Percentiles rank a stretch among this genome's conserved stretches.
Evolutionary conservation across 2,329 filamentous ascomycete genomes (phyloP).

Genomic region (Gnomoniopsis sp.): DNA sequence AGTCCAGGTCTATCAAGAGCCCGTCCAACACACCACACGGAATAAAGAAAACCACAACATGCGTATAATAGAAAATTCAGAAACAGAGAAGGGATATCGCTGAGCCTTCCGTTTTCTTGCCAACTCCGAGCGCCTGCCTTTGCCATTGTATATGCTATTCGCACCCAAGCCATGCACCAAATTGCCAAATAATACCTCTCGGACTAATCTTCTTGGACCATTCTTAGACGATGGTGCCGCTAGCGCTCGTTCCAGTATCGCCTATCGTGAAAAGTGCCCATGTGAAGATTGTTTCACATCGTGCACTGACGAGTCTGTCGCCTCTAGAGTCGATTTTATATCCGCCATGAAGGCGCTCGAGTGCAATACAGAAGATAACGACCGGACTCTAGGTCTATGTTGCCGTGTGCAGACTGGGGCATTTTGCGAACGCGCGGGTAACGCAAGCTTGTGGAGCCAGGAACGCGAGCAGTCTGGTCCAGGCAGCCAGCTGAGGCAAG

Average conservation of each 20-base stretch:
- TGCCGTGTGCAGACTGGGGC: no score
- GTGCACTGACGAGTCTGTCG: no score
- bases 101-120: not conserved
- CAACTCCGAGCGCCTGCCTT: slow-evolving; percentile 13
- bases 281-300: no score
- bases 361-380: not conserved
- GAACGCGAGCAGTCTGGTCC: no score
- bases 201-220: not conserved
- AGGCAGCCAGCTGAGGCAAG: no score
- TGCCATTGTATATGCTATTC: not conserved
- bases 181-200: not conserved
- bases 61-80: not conserved
- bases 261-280: no score
- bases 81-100: slow-evolving; percentile 10
- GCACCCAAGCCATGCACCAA: not conserved
- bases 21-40: not conserved
- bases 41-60: not conserved
- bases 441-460: no score
- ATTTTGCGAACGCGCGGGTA: no score
- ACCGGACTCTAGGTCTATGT: not conserved
- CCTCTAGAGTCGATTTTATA: not conserved
- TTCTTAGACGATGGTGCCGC: not conserved
- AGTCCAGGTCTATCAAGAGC: not conserved
- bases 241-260: not conserved
- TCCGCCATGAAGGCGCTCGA: not conserved